These are phyloP conservation scores for Carex cristatella DNA, from an alignment of 176 grass and related monocot genomes.

Conservation along the genomic window DNA sequence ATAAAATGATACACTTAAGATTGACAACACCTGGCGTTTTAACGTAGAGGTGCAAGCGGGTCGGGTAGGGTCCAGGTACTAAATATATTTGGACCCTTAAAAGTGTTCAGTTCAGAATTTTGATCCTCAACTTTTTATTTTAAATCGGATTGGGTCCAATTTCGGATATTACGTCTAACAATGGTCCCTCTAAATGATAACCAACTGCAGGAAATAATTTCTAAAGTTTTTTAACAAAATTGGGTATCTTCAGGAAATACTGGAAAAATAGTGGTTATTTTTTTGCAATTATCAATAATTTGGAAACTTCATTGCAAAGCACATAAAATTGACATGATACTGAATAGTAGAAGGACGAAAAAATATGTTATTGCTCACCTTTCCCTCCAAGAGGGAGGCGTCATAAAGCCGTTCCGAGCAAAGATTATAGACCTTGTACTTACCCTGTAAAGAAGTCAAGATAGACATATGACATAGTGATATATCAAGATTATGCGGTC, in stretches of 20 bases:
- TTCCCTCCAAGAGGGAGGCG: conserved; percentile 97
- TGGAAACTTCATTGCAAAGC: background rate
- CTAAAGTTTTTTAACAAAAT: background rate
- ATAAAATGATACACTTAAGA: background rate
- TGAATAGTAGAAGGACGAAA: background rate
- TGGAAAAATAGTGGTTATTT: background rate
- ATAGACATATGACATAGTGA: background rate
- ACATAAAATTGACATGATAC: background rate
- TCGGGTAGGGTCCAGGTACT: too few species aligned
- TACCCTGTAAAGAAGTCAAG: conserved; percentile 57
- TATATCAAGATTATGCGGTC: background rate
- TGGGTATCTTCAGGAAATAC: background rate
- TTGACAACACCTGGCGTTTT: background rate
- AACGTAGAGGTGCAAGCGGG: background rate
- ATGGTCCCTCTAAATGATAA: background rate
- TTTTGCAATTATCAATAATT: background rate
- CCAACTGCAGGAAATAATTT: background rate
- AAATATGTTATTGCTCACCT: conserved; percentile 42
- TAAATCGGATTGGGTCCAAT: too few species aligned
- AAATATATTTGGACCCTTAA: too few species aligned
- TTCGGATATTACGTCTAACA: too few species aligned
- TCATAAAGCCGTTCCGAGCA: conserved; percentile 97
- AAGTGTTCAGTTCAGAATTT: too few species aligned
- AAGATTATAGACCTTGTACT: conserved; percentile 99
- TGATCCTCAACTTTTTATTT: too few species aligned